Percentiles rank a stretch among this genome's conserved stretches.
These are phyloP conservation scores for Curvularia lunata DNA, from an alignment of 2,329 filamentous ascomycete genomes.

Conservation along the genomic window DNA sequence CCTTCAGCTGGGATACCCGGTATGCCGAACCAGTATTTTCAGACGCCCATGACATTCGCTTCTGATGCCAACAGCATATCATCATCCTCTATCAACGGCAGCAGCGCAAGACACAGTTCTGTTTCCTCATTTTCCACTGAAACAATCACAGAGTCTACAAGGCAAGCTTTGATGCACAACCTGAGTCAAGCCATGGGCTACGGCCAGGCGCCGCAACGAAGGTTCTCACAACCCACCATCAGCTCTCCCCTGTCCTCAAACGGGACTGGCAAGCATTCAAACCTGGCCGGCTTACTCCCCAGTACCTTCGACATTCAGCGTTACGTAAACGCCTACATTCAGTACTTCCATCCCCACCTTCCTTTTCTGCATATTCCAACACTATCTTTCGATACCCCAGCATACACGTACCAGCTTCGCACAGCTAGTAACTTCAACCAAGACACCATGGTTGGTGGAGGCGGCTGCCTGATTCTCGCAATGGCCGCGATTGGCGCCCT, in stretches of 20 bases:
- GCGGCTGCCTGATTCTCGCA: slow-evolving; percentile 83
- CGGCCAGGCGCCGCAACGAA: slow-evolving; percentile 57
- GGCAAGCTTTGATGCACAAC: slow-evolving; percentile 67
- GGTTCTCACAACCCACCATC: slow-evolving; percentile 65
- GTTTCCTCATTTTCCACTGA: slow-evolving; percentile 67
- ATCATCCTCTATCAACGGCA: slow-evolving; percentile 74
- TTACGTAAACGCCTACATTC: slow-evolving; percentile 88
- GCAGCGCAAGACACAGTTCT: slow-evolving; percentile 67
- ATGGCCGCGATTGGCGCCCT: slow-evolving; percentile 88
- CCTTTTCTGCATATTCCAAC: slow-evolving; percentile 95
- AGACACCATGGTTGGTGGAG: slow-evolving; percentile 70
- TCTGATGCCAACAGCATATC: slow-evolving; percentile 69
- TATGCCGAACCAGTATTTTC: slow-evolving; percentile 65
- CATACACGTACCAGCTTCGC: slow-evolving; percentile 66
- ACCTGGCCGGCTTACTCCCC: slow-evolving; percentile 68
- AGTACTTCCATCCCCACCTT: slow-evolving; percentile 90
- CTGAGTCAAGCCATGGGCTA: slow-evolving; percentile 65
- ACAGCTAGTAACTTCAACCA: slow-evolving; percentile 62
- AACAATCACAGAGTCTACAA: slow-evolving; percentile 70
- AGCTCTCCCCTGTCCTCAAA: slow-evolving; percentile 59
- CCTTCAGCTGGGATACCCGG: slow-evolving; percentile 70
- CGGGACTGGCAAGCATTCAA: slow-evolving; percentile 41
- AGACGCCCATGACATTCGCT: slow-evolving; percentile 70
- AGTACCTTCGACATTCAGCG: slow-evolving; percentile 85
- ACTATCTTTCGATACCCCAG: slow-evolving; percentile 82